These are phyloP conservation scores for Amauroascus verrucosus DNA, from an alignment of 2,329 filamentous ascomycete species.

Conservation along the genomic window DNA sequence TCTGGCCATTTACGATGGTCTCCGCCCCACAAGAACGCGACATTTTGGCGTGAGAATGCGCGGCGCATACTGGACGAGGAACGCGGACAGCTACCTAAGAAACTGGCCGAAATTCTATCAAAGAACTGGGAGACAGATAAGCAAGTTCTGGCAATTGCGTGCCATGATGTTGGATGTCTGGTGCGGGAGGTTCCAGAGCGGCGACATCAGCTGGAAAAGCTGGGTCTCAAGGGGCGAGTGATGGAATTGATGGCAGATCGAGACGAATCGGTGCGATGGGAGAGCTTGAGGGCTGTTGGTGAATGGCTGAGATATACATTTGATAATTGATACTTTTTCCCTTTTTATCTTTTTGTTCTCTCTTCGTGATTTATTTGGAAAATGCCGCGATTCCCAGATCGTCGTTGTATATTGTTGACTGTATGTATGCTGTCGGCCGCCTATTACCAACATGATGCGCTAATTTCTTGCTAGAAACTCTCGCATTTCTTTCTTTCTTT, in stretches of 20 bases:
- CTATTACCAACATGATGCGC: neutral
- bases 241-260: constrained; percentile 90
- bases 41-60: constrained; percentile 89
- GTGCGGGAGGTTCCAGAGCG: constrained; percentile 85
- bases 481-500: neutral
- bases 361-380: neutral
- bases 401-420: neutral
- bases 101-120: constrained; percentile 75
- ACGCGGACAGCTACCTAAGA: constrained; percentile 65
- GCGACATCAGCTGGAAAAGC: constrained; percentile 65
- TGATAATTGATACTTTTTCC: constrained; percentile 30
- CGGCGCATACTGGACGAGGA: constrained; percentile 75
- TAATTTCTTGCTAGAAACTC: neutral
- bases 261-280: constrained; percentile 84
- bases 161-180: constrained; percentile 80
- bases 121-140: constrained; percentile 77
- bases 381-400: neutral
- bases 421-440: no score
- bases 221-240: constrained; percentile 73
- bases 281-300: constrained; percentile 75
- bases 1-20: constrained; percentile 87
- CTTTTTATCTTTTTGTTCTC: no score
- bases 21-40: constrained; percentile 72
- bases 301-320: constrained; percentile 66
- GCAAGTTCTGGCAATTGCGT: constrained; percentile 79